A percentile compares a stretch with the other conserved stretches of the same genome.
Evolutionary conservation across 208 protist genomes (phyloP).

Genomic region (Leishmania turanica): DNA sequence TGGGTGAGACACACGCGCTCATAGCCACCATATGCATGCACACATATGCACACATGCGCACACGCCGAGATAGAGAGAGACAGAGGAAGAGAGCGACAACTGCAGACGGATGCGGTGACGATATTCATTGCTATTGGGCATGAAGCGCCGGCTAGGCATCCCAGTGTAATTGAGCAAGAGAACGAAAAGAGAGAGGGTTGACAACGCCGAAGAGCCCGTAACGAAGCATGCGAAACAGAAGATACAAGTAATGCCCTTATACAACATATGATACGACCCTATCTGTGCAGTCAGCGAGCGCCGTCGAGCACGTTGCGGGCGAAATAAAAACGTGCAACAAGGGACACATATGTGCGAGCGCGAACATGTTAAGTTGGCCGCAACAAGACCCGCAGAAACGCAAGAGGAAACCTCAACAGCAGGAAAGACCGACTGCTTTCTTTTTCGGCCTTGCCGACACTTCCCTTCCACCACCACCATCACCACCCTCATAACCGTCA

Average conservation of each 20-base stretch:
- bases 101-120: background rate
- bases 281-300: background rate
- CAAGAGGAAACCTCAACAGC: background rate
- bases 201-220: background rate
- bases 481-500: background rate
- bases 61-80: too few species aligned
- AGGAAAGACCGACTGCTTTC: background rate
- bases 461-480: background rate
- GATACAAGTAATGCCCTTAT: too few species aligned
- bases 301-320: background rate
- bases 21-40: background rate
- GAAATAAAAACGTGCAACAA: background rate
- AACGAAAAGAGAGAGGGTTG: background rate
- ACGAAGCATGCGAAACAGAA: background rate
- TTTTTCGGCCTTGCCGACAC: background rate
- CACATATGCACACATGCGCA: background rate
- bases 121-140: background rate
- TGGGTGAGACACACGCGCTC: too few species aligned
- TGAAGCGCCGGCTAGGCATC: background rate
- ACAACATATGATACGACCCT: background rate
- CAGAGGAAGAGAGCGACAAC: background rate
- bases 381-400: background rate
- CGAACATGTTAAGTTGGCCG: background rate
- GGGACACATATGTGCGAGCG: background rate
- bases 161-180: background rate